Evolutionary conservation across 768 basidiomycete species (phyloP), one percentile per base, ranked within the genome.

Genomic region (Polyporus arcularius): DNA sequence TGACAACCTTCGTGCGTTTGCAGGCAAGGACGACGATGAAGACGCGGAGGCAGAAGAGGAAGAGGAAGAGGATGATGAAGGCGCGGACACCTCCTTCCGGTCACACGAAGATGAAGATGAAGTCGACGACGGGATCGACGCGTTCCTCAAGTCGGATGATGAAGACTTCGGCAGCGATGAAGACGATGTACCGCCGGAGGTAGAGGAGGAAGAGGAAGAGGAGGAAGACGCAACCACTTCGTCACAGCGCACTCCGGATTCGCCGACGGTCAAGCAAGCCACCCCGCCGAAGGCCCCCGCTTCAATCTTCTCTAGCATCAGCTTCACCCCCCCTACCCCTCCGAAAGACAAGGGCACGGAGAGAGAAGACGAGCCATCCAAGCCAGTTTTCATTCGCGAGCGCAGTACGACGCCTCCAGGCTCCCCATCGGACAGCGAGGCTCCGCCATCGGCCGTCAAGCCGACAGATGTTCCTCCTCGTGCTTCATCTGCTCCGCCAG

Each of bases 391-490:
- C 8, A 32, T 16, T 5, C 53, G 60, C n/a, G 41, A 56, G 5
- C 4, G 16, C 28, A 60, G 55, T 30, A 41, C 59, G 1, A 60
- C 55, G 26, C 58, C 58, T 4, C 56, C 60, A 12, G 54, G 57
- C 8, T 65, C 67, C 32, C 55, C 59, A 2, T 59, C 58, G 5
- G 51, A 50, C 4, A 58, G 59, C 14, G 40, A 41, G 16, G 40
- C 64, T n/a, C 53, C 62, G 4, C 39, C 63, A 18, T 85, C 87
- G n/a, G 88, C 80, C 64, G 75, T 78, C 40, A 57, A 76, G 26
- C 4, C 54, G 51, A 3, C 60, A 53, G 38, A 68, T 48, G 42
- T 39, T 4, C 8, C 47, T 53, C 66, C 38, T 62, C 74, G 38
- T 60, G 67, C 73, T 2, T 67, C 75, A 15, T 71, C 76, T 21